These are phyloP conservation scores for Penicillium cataractarum DNA, from an alignment of 495 filamentous ascomycete genomes.

Conservation along the genomic window DNA sequence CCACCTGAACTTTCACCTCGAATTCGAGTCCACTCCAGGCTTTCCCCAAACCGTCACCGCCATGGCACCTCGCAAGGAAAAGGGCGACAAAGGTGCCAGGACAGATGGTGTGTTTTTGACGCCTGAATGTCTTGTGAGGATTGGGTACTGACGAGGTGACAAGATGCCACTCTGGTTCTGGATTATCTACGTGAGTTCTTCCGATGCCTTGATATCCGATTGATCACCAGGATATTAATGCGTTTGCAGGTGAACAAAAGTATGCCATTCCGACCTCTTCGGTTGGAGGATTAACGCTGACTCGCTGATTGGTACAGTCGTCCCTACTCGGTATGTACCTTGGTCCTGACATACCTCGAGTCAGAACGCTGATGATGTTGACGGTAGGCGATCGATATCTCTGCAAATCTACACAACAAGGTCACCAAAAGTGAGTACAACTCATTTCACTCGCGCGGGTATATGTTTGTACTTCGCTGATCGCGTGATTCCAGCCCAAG, in stretches of 20 bases:
- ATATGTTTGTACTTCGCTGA: conserved; percentile 4
- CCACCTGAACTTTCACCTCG: background rate
- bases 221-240: background rate
- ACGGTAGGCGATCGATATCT: conserved; percentile 64
- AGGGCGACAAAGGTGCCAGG: conserved; percentile 43
- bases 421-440: conserved; percentile 59
- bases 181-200: conserved; percentile 60
- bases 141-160: conserved; percentile 8
- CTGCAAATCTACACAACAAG: conserved; percentile 67
- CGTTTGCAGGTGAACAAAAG: conserved; percentile 59
- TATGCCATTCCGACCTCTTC: conserved; percentile 28
- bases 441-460: background rate
- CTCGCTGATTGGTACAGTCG: conserved; percentile 43
- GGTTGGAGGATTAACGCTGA: conserved; percentile 6
- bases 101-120: conserved; percentile 47
- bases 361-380: background rate
- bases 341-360: background rate
- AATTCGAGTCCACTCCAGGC: background rate
- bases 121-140: background rate
- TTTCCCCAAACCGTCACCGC: background rate
- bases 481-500: conserved; percentile 45
- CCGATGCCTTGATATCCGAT: background rate
- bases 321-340: conserved; percentile 57
- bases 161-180: conserved; percentile 45
- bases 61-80: conserved; percentile 59